Evolutionary conservation across 78 protist genomes (phyloP), one percentile per base, ranked within the genome.

Genomic region (Cavenderia fasciculata): DNA sequence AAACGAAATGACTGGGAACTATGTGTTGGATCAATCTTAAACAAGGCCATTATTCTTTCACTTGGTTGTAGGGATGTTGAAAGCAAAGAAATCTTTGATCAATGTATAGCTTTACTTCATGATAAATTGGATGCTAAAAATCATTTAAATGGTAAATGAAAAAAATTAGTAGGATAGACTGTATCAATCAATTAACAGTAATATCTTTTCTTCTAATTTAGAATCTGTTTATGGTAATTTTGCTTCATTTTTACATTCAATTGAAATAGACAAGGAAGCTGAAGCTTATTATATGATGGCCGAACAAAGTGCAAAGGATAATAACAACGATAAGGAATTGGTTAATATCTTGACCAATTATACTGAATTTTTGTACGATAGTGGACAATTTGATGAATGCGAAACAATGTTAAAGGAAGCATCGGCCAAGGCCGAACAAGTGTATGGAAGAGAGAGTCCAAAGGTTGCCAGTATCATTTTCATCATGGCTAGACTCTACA

Each of bases 241-340:
- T 68, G 90, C 78, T 31, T 36, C 63, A 43, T 68, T 68, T 44
- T 44, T 68, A 23, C 90, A 82, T 43, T 82, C 90, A 47, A 27
- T 36, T 11, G 69, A 21, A 38, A 38, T 68, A 29, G 90, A 82
- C 27, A 34, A 27, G 14, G 21, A 57, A 7, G 76, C 90, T 10
- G 78, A 82, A 54, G 29, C 49, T 41, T 25, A 56, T n/a, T 82
- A 69, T 56, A 4, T 31, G 18, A 49, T 40, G 38, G 41, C 78
- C 49, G 52, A 56, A 1, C 54, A 82, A 31, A 56, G 33, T 10
- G 76, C 78, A 14, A 23, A 82, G 33, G 2, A 40, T 4, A 40
- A 52, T 31, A 43, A 65, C 16, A 82, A 82, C 56, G 49, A 82
- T 18, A 25, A 27, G 23, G 90, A 82, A 44, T 44, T 82, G 10